Conservation (phyloP, 352 stramenopile species). For the Thalassiosira ordinaria region DNA sequence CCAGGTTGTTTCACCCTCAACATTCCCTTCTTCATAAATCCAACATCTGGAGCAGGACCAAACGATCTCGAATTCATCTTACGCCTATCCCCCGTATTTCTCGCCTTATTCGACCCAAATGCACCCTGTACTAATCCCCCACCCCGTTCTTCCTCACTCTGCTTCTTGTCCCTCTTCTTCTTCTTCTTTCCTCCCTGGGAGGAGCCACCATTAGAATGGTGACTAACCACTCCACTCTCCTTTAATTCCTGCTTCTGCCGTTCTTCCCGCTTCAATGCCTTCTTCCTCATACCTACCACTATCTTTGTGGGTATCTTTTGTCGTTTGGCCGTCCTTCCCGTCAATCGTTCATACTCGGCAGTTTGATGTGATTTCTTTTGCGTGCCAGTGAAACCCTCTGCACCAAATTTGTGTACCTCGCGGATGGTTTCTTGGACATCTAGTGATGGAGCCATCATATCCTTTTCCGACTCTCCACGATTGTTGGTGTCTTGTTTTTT, state of each 20-base stretch:
- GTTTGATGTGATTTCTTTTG: slow-evolving; percentile 72
- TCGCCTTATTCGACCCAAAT: slow-evolving; percentile 48
- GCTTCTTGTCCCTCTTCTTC: slow-evolving; percentile 40
- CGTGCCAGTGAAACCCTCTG: slow-evolving; percentile 69
- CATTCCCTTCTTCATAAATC: slow-evolving; percentile 79
- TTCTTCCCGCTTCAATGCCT: slow-evolving; percentile 66
- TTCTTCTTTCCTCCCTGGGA: too few relatives aligned
- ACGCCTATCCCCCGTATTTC: slow-evolving; percentile 52
- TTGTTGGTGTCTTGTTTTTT: too few relatives aligned
- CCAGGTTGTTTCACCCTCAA: slow-evolving; percentile 61
- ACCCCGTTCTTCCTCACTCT: slow-evolving; percentile 4
- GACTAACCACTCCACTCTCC: slow-evolving; percentile 75
- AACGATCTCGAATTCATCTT: slow-evolving; percentile 50
- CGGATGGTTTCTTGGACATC: slow-evolving; percentile 76
- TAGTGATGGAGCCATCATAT: slow-evolving; percentile 28
- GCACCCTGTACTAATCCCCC: slow-evolving; percentile 26
- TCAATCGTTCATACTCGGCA: slow-evolving; percentile 77
- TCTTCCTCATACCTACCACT: slow-evolving; percentile 71
- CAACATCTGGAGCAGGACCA: slow-evolving; percentile 76
- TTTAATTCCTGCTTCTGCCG: slow-evolving; percentile 61
- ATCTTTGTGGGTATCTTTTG: slow-evolving; percentile 76
- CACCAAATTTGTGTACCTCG: slow-evolving; percentile 77
- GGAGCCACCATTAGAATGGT: slow-evolving; percentile 41
- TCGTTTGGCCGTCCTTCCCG: slow-evolving; percentile 71
- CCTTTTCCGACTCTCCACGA: too few relatives aligned